A percentile compares a stretch with the other conserved stretches of the same genome.
Evolutionary conservation across 2,329 filamentous ascomycete genomes (phyloP).

Genomic region (Alternaria panax): DNA sequence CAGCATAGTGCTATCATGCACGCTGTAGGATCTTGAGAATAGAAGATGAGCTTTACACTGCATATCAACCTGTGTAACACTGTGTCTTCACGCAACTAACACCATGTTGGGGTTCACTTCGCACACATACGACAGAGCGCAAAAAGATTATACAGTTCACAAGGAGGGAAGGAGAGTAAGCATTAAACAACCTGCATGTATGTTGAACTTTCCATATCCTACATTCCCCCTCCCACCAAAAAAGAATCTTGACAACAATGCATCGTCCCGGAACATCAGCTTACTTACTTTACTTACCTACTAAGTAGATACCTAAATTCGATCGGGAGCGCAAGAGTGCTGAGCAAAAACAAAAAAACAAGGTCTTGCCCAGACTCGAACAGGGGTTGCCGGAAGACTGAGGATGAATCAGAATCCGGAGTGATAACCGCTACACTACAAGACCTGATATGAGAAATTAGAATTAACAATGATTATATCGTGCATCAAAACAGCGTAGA

Average conservation of each 20-base stretch:
- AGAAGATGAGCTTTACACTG: not conserved
- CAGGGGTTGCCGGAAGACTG: constrained; percentile 35
- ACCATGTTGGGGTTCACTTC: not conserved
- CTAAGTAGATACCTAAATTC: not conserved
- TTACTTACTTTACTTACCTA: fast-evolving
- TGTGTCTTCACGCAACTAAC: not conserved
- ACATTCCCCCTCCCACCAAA: not conserved
- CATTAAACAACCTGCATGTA: no score
- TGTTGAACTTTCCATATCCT: no score
- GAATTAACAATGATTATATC: not conserved
- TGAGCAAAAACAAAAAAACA: not conserved
- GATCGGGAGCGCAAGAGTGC: not conserved
- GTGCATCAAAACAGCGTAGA: not conserved
- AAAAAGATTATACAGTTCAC: fast-evolving
- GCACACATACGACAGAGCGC: not conserved
- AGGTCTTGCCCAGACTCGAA: constrained; percentile 36
- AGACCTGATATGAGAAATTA: constrained; percentile 10
- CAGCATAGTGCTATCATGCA: not conserved
- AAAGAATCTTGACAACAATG: not conserved
- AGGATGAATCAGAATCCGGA: constrained; percentile 34
- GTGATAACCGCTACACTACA: constrained; percentile 38
- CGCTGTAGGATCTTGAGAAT: not conserved
- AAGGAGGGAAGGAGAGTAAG: not conserved
- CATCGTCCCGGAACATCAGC: fast-evolving
- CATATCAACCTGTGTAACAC: not conserved